phyloP scores from a whole-genome alignment of 2,329 filamentous ascomycete species.

The Exophiala xenobiotica region DNA sequence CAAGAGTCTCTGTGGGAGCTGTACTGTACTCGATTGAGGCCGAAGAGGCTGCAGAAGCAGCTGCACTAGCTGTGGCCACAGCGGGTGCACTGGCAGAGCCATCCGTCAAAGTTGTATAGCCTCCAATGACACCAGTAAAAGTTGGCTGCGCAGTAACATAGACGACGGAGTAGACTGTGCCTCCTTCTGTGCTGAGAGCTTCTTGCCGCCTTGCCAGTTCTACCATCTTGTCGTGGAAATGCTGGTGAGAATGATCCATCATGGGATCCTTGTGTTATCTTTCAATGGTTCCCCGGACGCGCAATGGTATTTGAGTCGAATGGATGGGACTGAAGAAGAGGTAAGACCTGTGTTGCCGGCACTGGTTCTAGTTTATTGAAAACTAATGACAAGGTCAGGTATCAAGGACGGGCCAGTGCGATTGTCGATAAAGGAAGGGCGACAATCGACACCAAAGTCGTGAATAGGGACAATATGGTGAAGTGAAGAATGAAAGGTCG shows the following conservation, averaged over 20 bases:
- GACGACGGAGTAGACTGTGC: slow-evolving; percentile 38
- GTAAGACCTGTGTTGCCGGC: not conserved
- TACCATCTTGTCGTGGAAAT: slow-evolving; percentile 23
- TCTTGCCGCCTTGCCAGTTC: slow-evolving; percentile 26
- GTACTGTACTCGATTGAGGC: slow-evolving; percentile 6
- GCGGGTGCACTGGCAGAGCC: slow-evolving; percentile 5
- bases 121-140: slow-evolving; percentile 52
- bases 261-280: not conserved
- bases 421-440: slow-evolving; percentile 39
- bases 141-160: slow-evolving; percentile 55
- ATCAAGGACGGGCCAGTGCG: slow-evolving; percentile 23
- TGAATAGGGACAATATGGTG: slow-evolving; percentile 17
- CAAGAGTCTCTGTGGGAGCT: slow-evolving; percentile 16
- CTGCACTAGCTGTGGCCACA: slow-evolving; percentile 5
- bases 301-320: not conserved
- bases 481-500: slow-evolving; percentile 19
- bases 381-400: slow-evolving; percentile 2
- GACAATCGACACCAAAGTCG: slow-evolving; percentile 35
- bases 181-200: slow-evolving; percentile 21
- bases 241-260: slow-evolving; percentile 16
- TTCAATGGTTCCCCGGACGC: not conserved
- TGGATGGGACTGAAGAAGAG: not conserved
- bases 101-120: slow-evolving; percentile 43
- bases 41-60: slow-evolving; percentile 1
- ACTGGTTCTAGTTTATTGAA: not conserved